phyloP scores from a whole-genome alignment of 495 filamentous ascomycete genomes.

The Ascodesmis nigricans region DNA sequence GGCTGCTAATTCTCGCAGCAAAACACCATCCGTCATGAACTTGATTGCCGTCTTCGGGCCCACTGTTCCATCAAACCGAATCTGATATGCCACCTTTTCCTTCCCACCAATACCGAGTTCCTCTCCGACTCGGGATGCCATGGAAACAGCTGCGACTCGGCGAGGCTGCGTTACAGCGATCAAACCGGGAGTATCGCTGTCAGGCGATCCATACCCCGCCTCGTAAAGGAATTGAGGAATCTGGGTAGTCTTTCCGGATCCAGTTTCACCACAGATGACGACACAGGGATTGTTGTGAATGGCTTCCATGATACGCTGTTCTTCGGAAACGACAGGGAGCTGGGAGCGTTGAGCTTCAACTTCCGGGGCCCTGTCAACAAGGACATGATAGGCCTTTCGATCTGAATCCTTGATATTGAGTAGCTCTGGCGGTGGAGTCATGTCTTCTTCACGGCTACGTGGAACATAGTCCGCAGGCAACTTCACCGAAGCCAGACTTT shows the following conservation, averaged over 20 bases:
- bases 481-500: conserved; percentile 9
- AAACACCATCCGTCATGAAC: conserved; percentile 97
- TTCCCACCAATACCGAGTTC: conserved; percentile 46
- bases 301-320: conserved; percentile 96
- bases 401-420: too few relatives aligned
- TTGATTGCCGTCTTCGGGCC: conserved; percentile 78
- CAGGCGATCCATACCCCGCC: conserved; percentile 64
- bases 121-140: conserved; percentile 74
- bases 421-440: conserved; percentile 17
- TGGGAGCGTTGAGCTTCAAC: conserved; percentile 60
- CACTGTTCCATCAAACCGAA: conserved; percentile 75
- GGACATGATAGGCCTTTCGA: conserved; percentile 50
- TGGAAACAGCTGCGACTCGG: conserved; percentile 79
- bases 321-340: conserved; percentile 77
- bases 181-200: conserved; percentile 63
- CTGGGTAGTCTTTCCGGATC: conserved; percentile 93
- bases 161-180: conserved; percentile 90
- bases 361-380: conserved; percentile 43
- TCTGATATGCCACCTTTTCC: conserved; percentile 71
- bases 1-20: conserved; percentile 73
- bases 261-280: conserved; percentile 87
- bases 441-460: conserved; percentile 10
- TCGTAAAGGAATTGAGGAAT: conserved; percentile 91
- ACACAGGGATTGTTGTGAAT: conserved; percentile 71
- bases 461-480: conserved; percentile 5